Evolutionary conservation across 139 green algal species (phyloP).

Genomic region (Dunaliella primolecta): DNA sequence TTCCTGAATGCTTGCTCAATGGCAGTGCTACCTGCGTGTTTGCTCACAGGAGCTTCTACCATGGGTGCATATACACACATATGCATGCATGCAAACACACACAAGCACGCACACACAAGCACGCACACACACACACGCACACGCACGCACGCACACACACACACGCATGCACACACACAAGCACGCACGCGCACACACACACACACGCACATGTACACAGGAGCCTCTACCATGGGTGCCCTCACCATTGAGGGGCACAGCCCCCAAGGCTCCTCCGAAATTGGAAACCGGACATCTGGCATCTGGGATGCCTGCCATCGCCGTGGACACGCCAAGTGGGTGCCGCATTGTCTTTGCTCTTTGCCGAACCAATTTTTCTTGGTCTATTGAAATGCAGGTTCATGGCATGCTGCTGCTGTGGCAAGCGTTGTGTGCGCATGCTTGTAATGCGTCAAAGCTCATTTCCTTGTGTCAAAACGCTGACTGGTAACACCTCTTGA

Average conservation of each 20-base stretch:
- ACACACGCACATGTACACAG: neutral
- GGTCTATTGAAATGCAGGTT: no score
- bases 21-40: no score
- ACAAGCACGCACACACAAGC: neutral
- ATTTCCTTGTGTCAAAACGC: no score
- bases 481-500: no score
- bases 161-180: neutral
- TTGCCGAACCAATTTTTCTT: no score
- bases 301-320: conserved; percentile 30
- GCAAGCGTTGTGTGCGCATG: no score
- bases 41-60: no score
- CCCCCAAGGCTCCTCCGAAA: conserved; percentile 9
- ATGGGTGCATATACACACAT: neutral
- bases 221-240: neutral
- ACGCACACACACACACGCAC: neutral
- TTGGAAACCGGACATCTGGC: conserved; percentile 1
- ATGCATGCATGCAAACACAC: neutral
- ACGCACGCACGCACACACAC: neutral
- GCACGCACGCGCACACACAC: neutral
- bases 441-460: no score
- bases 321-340: conserved; percentile 18
- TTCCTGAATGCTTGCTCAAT: no score
- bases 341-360: no score
- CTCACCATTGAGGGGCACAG: neutral
- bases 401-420: no score